A percentile compares a stretch with the other conserved stretches of the same genome.
Conservation (phyloP, 73 alveolate species). For the Paramecium sexaurelia region DNA sequence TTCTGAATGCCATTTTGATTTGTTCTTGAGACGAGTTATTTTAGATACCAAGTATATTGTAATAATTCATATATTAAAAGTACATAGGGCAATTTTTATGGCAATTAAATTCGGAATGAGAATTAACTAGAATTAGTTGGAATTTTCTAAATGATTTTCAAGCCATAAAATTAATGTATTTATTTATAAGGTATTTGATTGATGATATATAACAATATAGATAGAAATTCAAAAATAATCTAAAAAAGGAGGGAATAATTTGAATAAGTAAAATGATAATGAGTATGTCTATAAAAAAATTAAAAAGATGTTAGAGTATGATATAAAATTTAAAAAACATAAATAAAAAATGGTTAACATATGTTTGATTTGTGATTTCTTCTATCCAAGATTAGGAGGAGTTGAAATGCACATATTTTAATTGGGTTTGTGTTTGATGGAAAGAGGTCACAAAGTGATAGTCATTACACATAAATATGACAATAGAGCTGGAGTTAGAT, state of each 20-base stretch:
- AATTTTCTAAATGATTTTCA: not conserved
- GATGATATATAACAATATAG: not conserved
- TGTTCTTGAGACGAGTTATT: not conserved
- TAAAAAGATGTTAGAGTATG: not conserved
- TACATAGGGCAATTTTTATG: not conserved
- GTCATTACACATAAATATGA: conserved; percentile 95
- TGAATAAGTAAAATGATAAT: not conserved
- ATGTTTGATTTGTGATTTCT: conserved; percentile 65
- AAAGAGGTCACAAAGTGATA: conserved; percentile 58
- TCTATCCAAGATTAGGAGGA: conserved; percentile 64
- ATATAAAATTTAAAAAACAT: not conserved
- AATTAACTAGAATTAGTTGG: not conserved
- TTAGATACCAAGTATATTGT: not conserved
- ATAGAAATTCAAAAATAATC: not conserved
- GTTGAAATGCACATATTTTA: conserved; percentile 72
- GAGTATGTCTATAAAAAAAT: not conserved
- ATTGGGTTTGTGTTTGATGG: conserved; percentile 46
- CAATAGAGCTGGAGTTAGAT: conserved; percentile 94
- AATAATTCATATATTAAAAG: not conserved
- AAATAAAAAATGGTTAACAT: conserved; percentile 54
- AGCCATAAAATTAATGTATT: not conserved
- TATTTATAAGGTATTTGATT: not conserved
- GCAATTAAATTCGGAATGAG: not conserved
- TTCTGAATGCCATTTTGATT: not conserved
- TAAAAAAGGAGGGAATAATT: not conserved